Conservation (phyloP, 257 asterid species). For the Fraxinus pennsylvanica region DNA sequence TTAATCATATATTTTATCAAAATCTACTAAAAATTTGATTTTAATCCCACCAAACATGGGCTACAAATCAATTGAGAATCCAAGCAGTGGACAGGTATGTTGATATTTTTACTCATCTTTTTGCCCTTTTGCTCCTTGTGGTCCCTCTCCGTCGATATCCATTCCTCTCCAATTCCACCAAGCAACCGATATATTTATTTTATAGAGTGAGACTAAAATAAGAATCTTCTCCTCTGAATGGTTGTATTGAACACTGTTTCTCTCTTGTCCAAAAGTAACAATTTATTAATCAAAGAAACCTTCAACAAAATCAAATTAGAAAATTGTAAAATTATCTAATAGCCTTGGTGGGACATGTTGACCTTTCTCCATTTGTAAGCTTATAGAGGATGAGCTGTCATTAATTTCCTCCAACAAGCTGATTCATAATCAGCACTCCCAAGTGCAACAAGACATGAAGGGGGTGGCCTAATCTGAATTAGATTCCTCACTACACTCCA, state of each 20-base stretch:
- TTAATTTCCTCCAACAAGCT: not conserved
- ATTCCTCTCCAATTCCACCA: not conserved
- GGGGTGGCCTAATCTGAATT: constrained; percentile 19
- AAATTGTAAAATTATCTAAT: not conserved
- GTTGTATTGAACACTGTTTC: not conserved
- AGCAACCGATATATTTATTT: not conserved
- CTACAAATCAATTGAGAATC: not conserved
- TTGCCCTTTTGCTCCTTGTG: not conserved
- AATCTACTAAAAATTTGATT: too few relatives aligned
- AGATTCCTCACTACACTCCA: constrained; percentile 39
- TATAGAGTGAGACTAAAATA: not conserved
- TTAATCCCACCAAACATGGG: too few relatives aligned
- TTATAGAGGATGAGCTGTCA: not conserved
- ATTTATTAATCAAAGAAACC: not conserved
- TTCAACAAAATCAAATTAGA: not conserved
- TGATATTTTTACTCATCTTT: not conserved
- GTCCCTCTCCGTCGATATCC: not conserved
- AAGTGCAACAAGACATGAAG: constrained; percentile 30
- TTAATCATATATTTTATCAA: too few relatives aligned
- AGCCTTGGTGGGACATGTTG: not conserved
- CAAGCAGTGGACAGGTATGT: not conserved
- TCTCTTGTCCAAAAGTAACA: not conserved
- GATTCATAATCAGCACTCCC: constrained; percentile 28
- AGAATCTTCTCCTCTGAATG: not conserved
- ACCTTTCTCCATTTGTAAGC: not conserved